Conservation (phyloP, 306 rosid genomes). For the Lithocarpus polystachyus region DNA sequence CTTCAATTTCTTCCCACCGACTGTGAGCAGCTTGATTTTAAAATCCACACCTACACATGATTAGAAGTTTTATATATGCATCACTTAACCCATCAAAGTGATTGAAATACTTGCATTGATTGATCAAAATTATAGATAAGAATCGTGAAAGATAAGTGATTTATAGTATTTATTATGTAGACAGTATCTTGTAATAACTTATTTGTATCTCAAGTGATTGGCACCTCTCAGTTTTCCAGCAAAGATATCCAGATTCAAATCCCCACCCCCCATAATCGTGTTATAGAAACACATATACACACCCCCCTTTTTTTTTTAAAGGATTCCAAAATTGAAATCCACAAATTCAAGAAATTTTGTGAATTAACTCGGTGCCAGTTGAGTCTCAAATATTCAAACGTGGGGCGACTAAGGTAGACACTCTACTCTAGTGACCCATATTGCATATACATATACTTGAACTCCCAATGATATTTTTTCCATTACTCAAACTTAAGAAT, state of each 20-base stretch:
- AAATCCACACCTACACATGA: slow-evolving; percentile 83
- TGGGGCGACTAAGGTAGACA: background rate
- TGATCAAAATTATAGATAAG: background rate
- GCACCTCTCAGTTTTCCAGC: too few species aligned
- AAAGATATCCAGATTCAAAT: too few species aligned
- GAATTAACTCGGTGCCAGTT: background rate
- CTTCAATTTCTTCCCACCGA: slow-evolving; percentile 83
- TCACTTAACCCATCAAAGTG: background rate
- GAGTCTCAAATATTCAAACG: background rate
- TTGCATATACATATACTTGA: background rate
- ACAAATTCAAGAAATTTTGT: background rate
- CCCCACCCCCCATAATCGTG: too few species aligned
- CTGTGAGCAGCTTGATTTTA: slow-evolving; percentile 80
- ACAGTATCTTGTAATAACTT: background rate
- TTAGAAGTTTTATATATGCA: background rate
- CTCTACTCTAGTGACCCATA: background rate
- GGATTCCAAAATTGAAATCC: background rate
- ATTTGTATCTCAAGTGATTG: background rate
- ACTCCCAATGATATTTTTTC: background rate
- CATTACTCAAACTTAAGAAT: background rate
- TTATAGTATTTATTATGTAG: background rate
- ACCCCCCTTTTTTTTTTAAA: background rate
- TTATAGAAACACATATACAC: background rate
- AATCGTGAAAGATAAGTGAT: background rate
- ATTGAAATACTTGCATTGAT: background rate